phyloP scores from a whole-genome alignment of 805 yeast species.

The Kurtzmaniella cleridarum region DNA sequence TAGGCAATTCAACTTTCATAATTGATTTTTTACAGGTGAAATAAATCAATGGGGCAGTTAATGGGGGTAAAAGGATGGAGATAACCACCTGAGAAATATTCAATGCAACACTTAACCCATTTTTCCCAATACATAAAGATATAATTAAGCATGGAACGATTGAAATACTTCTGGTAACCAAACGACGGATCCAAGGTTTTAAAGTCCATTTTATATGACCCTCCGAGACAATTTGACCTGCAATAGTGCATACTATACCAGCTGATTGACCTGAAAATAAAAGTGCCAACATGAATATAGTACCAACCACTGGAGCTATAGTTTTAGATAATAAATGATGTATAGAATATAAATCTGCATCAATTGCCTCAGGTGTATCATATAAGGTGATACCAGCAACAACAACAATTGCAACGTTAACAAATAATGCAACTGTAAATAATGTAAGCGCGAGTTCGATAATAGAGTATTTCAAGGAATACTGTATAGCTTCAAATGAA shows the following conservation, averaged over 20 bases:
- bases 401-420: slow-evolving; percentile 76
- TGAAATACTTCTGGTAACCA: slow-evolving; percentile 72
- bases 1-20: slow-evolving; percentile 53
- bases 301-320: slow-evolving; percentile 75
- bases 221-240: slow-evolving; percentile 89
- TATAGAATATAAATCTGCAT: slow-evolving; percentile 79
- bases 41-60: slow-evolving; percentile 79
- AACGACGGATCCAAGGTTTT: slow-evolving; percentile 74
- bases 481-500: slow-evolving; percentile 62
- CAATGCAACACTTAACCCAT: slow-evolving; percentile 66
- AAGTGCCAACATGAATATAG: slow-evolving; percentile 78
- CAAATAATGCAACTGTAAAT: slow-evolving; percentile 77
- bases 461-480: slow-evolving; percentile 68
- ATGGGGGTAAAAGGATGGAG: slow-evolving; percentile 75
- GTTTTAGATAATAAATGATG: slow-evolving; percentile 55
- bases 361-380: slow-evolving; percentile 63
- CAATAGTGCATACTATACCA: slow-evolving; percentile 88
- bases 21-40: slow-evolving; percentile 66
- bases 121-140: slow-evolving; percentile 64
- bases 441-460: slow-evolving; percentile 66
- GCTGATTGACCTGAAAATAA: slow-evolving; percentile 86
- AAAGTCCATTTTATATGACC: slow-evolving; percentile 83
- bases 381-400: slow-evolving; percentile 77
- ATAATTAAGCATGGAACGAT: slow-evolving; percentile 77
- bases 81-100: slow-evolving; percentile 84